Evolutionary conservation across 257 asterid species (phyloP).

Genomic region (Lavandula angustifolia): DNA sequence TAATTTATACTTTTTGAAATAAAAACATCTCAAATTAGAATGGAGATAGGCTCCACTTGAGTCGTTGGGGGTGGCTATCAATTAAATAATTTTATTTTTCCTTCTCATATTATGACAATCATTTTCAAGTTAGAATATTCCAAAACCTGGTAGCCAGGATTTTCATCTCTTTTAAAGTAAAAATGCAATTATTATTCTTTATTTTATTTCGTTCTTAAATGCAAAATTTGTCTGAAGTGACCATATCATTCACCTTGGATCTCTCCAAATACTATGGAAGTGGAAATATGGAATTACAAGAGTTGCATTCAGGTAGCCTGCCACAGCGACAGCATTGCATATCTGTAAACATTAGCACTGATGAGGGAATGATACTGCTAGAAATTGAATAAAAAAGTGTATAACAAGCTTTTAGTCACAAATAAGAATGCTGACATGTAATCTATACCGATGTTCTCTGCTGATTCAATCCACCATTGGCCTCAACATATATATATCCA

Average conservation of each 20-base stretch:
- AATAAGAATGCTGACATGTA: conserved; percentile 7
- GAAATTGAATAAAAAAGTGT: background rate
- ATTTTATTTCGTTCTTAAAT: conserved; percentile 9
- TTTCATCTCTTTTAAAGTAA: background rate
- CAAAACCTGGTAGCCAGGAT: background rate
- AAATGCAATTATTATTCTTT: background rate
- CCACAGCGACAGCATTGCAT: conserved; percentile 99
- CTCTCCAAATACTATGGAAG: conserved; percentile 97
- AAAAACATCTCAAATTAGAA: conserved; percentile 22
- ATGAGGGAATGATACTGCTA: conserved; percentile 10
- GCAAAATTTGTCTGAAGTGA: conserved; percentile 16
- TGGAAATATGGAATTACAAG: conserved; percentile 88
- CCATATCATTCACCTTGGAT: conserved; percentile 71
- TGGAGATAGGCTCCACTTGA: background rate
- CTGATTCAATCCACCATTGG: conserved; percentile 97
- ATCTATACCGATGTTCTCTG: conserved; percentile 86
- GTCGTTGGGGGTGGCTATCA: conserved; percentile 8
- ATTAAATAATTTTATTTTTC: conserved; percentile 4
- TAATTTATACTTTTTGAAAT: conserved; percentile 18
- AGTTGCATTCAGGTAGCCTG: conserved; percentile 94
- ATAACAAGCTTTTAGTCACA: background rate
- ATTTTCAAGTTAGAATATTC: background rate
- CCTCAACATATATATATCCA: conserved; percentile 68
- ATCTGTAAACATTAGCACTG: conserved; percentile 57
- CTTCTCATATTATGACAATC: background rate